Evolutionary conservation across 495 filamentous ascomycete species (phyloP), one percentile per base, ranked within the genome.

Genomic region (Penicillium malachiteum): DNA sequence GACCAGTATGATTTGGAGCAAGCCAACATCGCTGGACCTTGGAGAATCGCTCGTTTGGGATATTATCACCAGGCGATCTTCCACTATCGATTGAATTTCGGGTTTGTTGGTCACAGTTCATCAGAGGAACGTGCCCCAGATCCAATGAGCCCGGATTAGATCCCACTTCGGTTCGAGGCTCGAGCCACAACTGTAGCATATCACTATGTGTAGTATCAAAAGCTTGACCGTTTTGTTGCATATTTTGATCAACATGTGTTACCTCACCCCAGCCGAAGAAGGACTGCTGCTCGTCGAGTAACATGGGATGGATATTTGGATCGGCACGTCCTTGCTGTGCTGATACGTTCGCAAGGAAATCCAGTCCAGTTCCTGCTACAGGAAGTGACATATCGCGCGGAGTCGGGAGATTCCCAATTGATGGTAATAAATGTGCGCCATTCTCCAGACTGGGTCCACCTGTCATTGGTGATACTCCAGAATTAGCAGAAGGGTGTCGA

Each of bases 21-120:
- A 76, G 57, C 79, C 79, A 82, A 56, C 70, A 79, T 39, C 73
- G 71, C 55, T 82, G 77, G 8, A 82, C 77, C 52, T 70, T 72
- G 17, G 69, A 60, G 47, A 82, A 82, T 1, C 79, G 63, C 56
- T 82, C 79, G 54, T 66, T 75, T 1, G 75, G 70, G 41, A 80
- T 80, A 53, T 71, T 62, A 13, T 65, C 55, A 42, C 62, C 60
- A n/a, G 66, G 57, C 7, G 69, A 64, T 56, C 73, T 70, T 47
- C 68, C 51, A 26, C 65, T 71, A 14, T 73, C 71, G 4, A 56
- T 42, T 5, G 62, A 64, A 35, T 68, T 59, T 30, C 65, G 63
- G 52, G 43, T 45, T 31, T 69, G 65, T 30, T 58, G 59, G 47
- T 63, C 64, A 51, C 21, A 67, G 14, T 73, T 72, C 17, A 69